A percentile compares a stretch with the other conserved stretches of the same genome.
These are phyloP conservation scores for Clonostachys rosea DNA, from an alignment of 2,329 filamentous ascomycete species.

Conservation along the genomic window DNA sequence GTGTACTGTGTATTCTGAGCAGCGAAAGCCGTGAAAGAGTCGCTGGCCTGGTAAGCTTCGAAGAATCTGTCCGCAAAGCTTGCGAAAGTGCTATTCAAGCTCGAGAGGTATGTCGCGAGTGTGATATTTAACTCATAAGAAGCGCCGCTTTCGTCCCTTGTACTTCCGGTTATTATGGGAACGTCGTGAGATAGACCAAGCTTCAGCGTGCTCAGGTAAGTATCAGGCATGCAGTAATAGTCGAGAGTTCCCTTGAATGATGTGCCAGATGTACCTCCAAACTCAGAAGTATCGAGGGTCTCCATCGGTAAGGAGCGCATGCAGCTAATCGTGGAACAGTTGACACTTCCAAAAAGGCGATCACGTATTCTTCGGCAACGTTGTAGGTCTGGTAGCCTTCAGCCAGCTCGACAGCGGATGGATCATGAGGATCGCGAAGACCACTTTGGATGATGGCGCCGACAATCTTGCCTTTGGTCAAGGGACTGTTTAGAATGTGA, in stretches of 20 bases:
- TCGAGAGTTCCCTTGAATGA: constrained; percentile 4
- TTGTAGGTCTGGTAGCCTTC: constrained; percentile 3
- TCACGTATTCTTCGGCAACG: not conserved
- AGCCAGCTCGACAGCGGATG: constrained; percentile 1
- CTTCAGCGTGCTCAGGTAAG: constrained; percentile 3
- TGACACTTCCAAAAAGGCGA: not conserved
- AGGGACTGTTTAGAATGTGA: constrained; percentile 5
- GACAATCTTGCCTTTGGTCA: constrained; percentile 2
- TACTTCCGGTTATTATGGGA: constrained; percentile 6
- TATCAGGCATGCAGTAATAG: constrained; percentile 3
- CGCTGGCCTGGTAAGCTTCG: constrained; percentile 14
- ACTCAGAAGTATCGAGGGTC: not conserved
- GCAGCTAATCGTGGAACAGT: not conserved
- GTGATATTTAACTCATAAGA: constrained; percentile 53
- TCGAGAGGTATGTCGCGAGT: constrained; percentile 57
- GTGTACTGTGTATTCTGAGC: not conserved
- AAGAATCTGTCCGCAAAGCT: constrained; percentile 10
- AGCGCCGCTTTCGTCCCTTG: constrained; percentile 41
- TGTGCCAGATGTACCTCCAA: constrained; percentile 1
- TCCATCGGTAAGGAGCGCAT: not conserved
- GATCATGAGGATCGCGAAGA: constrained; percentile 5
- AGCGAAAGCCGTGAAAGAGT: constrained; percentile 5
- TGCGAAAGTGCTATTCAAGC: constrained; percentile 16
- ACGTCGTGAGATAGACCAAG: constrained; percentile 5
- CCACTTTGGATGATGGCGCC: constrained; percentile 5